phyloP scores from a whole-genome alignment of 345 rosid genomes.

The Salix koriyanagi region DNA sequence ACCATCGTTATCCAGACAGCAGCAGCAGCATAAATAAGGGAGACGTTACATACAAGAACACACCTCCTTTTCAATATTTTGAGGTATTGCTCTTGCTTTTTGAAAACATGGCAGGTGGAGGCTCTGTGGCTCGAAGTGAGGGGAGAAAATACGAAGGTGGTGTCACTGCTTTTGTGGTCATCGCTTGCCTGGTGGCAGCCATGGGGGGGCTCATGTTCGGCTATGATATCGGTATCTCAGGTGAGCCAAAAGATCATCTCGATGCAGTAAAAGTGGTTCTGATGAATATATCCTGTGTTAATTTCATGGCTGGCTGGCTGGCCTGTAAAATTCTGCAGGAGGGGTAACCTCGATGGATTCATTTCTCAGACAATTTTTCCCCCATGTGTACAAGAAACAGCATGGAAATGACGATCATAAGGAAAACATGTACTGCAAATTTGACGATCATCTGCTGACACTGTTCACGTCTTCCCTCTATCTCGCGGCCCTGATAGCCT shows the following conservation, averaged over 20 bases:
- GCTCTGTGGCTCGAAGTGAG: constrained; percentile 29
- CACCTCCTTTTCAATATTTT: too few relatives aligned
- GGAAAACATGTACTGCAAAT: constrained; percentile 66
- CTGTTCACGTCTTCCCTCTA: constrained; percentile 83
- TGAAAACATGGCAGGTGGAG: constrained; percentile 55
- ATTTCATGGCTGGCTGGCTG: too few relatives aligned
- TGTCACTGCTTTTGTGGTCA: constrained; percentile 51
- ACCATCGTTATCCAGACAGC: too few relatives aligned
- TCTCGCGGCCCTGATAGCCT: constrained; percentile 63
- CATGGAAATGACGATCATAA: background rate
- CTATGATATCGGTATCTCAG: constrained; percentile 80
- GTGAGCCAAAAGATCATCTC: constrained; percentile 14
- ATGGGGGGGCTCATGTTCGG: constrained; percentile 85
- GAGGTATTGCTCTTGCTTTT: too few relatives aligned
- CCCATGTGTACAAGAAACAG: constrained; percentile 38
- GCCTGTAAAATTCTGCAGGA: constrained; percentile 23
- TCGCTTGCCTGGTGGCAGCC: constrained; percentile 72
- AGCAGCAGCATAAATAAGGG: too few relatives aligned
- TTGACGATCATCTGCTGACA: constrained; percentile 57
- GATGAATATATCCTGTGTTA: too few relatives aligned
- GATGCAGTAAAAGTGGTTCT: too few relatives aligned
- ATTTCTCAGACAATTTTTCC: constrained; percentile 62
- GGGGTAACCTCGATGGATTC: constrained; percentile 84
- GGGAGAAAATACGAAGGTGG: constrained; percentile 44
- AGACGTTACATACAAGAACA: too few relatives aligned